phyloP scores from a whole-genome alignment of 495 filamentous ascomycete species.

The Penicillium steckii region DNA sequence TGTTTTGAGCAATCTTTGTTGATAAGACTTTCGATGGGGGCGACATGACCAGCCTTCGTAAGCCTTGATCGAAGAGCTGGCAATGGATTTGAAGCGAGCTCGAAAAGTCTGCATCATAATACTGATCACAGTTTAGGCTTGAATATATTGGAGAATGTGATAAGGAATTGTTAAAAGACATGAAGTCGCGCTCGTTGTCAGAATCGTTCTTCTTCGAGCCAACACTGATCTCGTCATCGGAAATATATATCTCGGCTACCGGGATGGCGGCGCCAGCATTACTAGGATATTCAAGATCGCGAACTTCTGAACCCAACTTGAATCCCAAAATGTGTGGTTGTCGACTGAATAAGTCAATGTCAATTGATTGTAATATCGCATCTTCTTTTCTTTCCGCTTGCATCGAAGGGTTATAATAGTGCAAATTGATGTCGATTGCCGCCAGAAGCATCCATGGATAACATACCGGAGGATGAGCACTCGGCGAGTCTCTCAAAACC shows the following conservation, averaged over 20 bases:
- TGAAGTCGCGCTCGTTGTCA: too few species aligned
- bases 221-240: background rate
- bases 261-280: too few species aligned
- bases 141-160: background rate
- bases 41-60: slow-evolving; percentile 18
- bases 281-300: too few species aligned
- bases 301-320: too few species aligned
- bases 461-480: slow-evolving; percentile 17
- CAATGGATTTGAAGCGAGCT: background rate
- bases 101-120: background rate
- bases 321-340: too few species aligned
- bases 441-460: slow-evolving; percentile 19
- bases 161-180: too few species aligned
- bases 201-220: too few species aligned
- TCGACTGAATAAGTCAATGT: too few species aligned
- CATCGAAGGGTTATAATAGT: slow-evolving; percentile 5
- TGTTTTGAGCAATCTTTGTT: slow-evolving; percentile 6
- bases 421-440: slow-evolving; percentile 23
- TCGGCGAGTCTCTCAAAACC: slow-evolving; percentile 13
- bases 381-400: background rate
- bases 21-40: background rate
- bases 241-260: background rate
- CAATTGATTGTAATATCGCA: background rate
- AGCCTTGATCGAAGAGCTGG: background rate
- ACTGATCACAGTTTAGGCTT: background rate